These are phyloP conservation scores for Talaromyces amestolkiae DNA, from an alignment of 2,329 filamentous ascomycete genomes.

Conservation along the genomic window DNA sequence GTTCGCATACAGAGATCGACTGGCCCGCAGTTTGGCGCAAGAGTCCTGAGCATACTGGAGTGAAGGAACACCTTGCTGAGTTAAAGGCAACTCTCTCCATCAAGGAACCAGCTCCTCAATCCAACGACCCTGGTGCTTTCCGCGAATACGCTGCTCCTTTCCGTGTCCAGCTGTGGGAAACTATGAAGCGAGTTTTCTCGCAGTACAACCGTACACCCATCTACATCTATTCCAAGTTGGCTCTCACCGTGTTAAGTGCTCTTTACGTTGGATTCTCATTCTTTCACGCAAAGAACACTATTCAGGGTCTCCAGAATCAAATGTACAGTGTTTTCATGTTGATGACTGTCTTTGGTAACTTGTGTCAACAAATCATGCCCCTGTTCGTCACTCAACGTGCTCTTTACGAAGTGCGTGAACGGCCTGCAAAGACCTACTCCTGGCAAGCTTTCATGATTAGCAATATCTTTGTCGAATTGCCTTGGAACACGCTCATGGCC, in stretches of 20 bases:
- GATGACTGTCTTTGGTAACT: constrained; percentile 70
- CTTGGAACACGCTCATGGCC: constrained; percentile 62
- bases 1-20: constrained; percentile 61
- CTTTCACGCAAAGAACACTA: constrained; percentile 68
- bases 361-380: constrained; percentile 56
- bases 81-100: constrained; percentile 45
- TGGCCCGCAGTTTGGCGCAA: constrained; percentile 64
- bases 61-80: constrained; percentile 57
- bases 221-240: constrained; percentile 81
- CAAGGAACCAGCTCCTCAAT: constrained; percentile 43
- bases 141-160: constrained; percentile 81
- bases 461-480: constrained; percentile 70
- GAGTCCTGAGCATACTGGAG: constrained; percentile 55
- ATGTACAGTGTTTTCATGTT: constrained; percentile 90
- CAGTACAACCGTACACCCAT: constrained; percentile 89
- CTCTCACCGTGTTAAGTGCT: constrained; percentile 63
- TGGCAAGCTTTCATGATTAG: constrained; percentile 71
- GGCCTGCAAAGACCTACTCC: constrained; percentile 68
- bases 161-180: constrained; percentile 62
- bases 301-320: constrained; percentile 83
- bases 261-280: constrained; percentile 85
- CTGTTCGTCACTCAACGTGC: constrained; percentile 58
- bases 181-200: constrained; percentile 73
- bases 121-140: constrained; percentile 49
- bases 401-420: constrained; percentile 60